These are phyloP conservation scores for Plasmodium sp. DNA, from an alignment of 169 alveolate genomes.

Conservation along the genomic window DNA sequence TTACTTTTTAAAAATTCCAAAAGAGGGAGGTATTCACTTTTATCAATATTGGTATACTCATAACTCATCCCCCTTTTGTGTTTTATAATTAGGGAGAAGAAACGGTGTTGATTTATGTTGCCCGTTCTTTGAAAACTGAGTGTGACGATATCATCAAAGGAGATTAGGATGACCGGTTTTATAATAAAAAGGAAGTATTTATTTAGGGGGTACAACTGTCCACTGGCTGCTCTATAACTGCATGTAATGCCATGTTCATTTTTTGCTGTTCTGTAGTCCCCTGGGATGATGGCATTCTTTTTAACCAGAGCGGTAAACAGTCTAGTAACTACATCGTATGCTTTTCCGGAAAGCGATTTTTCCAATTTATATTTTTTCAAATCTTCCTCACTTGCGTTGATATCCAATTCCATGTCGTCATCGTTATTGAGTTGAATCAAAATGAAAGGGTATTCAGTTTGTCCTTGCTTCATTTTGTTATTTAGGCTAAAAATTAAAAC, in stretches of 20 bases:
- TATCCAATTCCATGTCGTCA: constrained; percentile 89
- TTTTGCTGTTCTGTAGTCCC: constrained; percentile 93
- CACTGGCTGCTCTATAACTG: constrained; percentile 96
- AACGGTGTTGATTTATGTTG: constrained; percentile 92
- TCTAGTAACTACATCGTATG: constrained; percentile 93
- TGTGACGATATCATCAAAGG: constrained; percentile 94
- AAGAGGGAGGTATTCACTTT: constrained; percentile 90
- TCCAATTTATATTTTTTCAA: constrained; percentile 87
- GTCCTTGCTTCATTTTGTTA: constrained; percentile 97
- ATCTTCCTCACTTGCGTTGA: constrained; percentile 92
- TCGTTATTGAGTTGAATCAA: constrained; percentile 95
- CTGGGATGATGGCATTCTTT: constrained; percentile 95
- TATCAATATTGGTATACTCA: constrained; percentile 95
- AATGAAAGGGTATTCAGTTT: constrained; percentile 95
- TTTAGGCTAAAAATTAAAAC: constrained; percentile 92
- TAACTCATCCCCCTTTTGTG: constrained; percentile 91
- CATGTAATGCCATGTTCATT: constrained; percentile 92
- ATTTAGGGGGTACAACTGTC: constrained; percentile 95
- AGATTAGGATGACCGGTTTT: constrained; percentile 96
- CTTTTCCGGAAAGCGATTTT: constrained; percentile 89
- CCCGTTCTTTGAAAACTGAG: constrained; percentile 95
- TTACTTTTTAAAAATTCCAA: constrained; percentile 84
- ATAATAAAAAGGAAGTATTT: constrained; percentile 94
- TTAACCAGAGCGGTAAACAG: constrained; percentile 93
- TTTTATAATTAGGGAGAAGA: constrained; percentile 93